These are phyloP conservation scores for Kwoniella shivajii DNA, from an alignment of 1,284 basidiomycete genomes.

Conservation along the genomic window DNA sequence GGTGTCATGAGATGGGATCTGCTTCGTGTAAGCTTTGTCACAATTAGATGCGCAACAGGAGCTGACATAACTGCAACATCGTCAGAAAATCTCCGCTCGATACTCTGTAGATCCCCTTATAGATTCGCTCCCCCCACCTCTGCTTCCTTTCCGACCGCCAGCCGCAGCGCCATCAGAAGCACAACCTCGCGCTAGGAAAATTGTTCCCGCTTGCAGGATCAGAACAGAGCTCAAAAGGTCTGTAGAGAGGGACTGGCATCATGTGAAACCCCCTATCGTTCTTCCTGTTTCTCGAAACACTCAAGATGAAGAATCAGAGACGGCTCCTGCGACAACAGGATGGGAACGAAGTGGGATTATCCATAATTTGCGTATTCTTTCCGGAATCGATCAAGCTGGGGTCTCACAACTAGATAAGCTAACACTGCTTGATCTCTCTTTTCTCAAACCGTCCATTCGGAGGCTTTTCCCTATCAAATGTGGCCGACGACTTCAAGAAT, in stretches of 20 bases:
- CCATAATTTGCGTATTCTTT: slow-evolving; percentile 26
- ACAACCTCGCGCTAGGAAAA: slow-evolving; percentile 13
- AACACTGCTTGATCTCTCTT: slow-evolving; percentile 11
- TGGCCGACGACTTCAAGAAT: slow-evolving; percentile 1
- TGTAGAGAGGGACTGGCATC: slow-evolving; percentile 18
- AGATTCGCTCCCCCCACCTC: slow-evolving; percentile 17
- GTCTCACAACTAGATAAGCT: slow-evolving; percentile 13
- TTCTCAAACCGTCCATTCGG: slow-evolving; percentile 13
- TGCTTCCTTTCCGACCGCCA: slow-evolving; percentile 22
- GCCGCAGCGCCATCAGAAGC: neutral
- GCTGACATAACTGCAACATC: neutral
- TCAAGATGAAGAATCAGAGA: neutral
- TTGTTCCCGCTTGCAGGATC: slow-evolving; percentile 15
- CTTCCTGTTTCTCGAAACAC: slow-evolving; percentile 7
- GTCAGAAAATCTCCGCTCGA: slow-evolving; percentile 3
- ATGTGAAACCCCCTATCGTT: slow-evolving; percentile 27
- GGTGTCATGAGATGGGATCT: slow-evolving; percentile 26
- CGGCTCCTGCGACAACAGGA: slow-evolving; percentile 9
- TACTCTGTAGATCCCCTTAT: neutral
- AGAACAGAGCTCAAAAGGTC: slow-evolving; percentile 7
- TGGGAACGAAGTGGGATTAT: slow-evolving; percentile 20
- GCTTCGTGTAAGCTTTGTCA: slow-evolving; percentile 25
- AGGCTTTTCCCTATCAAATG: slow-evolving; percentile 24
- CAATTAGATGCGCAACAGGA: neutral
- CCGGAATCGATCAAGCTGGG: slow-evolving; percentile 21